Conservation (phyloP, 1,284 basidiomycete species). For the Sutorius eximius region DNA sequence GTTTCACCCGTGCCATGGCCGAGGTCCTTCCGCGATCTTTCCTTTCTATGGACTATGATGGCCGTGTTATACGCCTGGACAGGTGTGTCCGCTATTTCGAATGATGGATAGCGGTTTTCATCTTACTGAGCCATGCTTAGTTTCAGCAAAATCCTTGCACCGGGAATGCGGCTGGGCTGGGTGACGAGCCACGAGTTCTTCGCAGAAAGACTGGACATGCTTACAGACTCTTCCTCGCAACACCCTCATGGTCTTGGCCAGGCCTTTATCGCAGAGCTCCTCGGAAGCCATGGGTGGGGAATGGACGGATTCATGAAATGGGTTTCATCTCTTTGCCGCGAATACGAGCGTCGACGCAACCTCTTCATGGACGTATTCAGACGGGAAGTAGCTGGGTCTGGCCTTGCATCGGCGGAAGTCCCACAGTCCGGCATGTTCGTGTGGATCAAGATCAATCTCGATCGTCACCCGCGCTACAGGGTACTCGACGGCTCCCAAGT, state of each 20-base stretch:
- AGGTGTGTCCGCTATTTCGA: constrained; percentile 22
- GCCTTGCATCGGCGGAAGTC: constrained; percentile 26
- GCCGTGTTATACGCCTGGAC: constrained; percentile 56
- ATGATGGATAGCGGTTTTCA: constrained; percentile 36
- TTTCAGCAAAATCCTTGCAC: constrained; percentile 46
- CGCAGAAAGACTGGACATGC: constrained; percentile 48
- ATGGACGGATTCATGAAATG: constrained; percentile 36
- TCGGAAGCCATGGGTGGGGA: constrained; percentile 31
- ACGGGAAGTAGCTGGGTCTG: constrained; percentile 21
- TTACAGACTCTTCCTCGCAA: constrained; percentile 36
- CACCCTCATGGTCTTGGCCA: constrained; percentile 34
- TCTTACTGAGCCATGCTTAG: constrained; percentile 13
- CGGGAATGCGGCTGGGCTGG: constrained; percentile 60
- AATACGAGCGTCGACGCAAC: constrained; percentile 34
- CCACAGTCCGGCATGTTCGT: constrained; percentile 40
- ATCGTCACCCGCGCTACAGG: constrained; percentile 31
- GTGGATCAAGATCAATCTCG: constrained; percentile 37
- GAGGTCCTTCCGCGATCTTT: constrained; percentile 42
- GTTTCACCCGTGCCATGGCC: constrained; percentile 33
- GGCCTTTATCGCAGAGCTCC: constrained; percentile 34
- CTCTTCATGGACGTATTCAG: constrained; percentile 35
- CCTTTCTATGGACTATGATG: constrained; percentile 55
- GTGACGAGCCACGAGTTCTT: constrained; percentile 47
- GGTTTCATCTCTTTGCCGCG: constrained; percentile 31
- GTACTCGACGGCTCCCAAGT: constrained; percentile 15